Conservation (phyloP, 2,329 filamentous ascomycete species). For the Cladosporium sp. region DNA sequence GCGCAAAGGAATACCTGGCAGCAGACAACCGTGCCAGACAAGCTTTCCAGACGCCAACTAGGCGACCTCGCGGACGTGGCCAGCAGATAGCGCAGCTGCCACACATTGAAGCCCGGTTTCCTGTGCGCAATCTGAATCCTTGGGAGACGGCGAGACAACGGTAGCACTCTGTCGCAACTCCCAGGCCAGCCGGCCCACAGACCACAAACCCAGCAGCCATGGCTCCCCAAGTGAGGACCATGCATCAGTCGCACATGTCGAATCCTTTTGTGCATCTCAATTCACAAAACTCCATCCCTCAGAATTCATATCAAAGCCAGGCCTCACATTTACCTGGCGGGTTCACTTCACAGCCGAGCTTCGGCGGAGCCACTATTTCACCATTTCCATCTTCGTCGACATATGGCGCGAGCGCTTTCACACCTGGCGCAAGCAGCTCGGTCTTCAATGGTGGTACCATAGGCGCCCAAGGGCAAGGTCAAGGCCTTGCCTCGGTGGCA, state of each 20-base stretch:
- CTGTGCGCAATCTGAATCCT: too few relatives aligned
- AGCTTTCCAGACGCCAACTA: not conserved
- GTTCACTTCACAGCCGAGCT: slow-evolving; percentile 37
- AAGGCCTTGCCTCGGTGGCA: slow-evolving; percentile 79
- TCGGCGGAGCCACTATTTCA: slow-evolving; percentile 32
- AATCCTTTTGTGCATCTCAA: slow-evolving; percentile 58
- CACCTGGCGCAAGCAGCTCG: slow-evolving; percentile 23
- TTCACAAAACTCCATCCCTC: slow-evolving; percentile 35
- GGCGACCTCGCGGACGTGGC: not conserved
- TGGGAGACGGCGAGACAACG: too few relatives aligned
- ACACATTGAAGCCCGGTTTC: too few relatives aligned
- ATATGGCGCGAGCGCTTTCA: slow-evolving; percentile 29
- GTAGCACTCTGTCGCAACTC: too few relatives aligned
- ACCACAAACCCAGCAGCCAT: slow-evolving; percentile 35
- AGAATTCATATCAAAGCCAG: slow-evolving; percentile 26
- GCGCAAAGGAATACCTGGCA: too few relatives aligned
- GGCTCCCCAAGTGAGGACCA: slow-evolving; percentile 58
- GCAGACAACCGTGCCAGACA: not conserved
- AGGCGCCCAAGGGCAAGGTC: slow-evolving; percentile 34
- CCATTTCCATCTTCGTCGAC: slow-evolving; percentile 30
- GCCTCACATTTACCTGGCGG: slow-evolving; percentile 32
- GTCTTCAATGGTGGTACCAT: slow-evolving; percentile 29
- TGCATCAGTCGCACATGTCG: slow-evolving; percentile 54
- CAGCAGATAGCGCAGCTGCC: not conserved
- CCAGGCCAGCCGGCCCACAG: too few relatives aligned